Evolutionary conservation across 2,329 filamentous ascomycete genomes (phyloP).

Genomic region (Xenoacremonium recifei): DNA sequence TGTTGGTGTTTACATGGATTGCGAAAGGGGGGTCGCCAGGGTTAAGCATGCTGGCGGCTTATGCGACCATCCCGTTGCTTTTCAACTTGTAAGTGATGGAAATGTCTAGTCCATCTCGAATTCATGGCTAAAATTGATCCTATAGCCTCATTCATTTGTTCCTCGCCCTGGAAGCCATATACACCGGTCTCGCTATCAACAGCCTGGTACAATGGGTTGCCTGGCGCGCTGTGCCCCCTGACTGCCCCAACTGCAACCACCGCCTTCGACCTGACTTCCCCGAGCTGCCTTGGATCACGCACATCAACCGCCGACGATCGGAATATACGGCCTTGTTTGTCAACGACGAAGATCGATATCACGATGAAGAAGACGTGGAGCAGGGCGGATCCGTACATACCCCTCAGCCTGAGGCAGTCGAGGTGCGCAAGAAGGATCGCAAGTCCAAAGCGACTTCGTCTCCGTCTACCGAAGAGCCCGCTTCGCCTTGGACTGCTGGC

Average conservation of each 20-base stretch:
- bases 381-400: slow-evolving; percentile 6
- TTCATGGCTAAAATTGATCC: slow-evolving; percentile 3
- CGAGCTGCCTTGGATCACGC: slow-evolving; percentile 33
- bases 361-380: slow-evolving; percentile 23
- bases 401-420: slow-evolving; percentile 19
- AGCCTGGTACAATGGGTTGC: slow-evolving; percentile 37
- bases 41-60: slow-evolving; percentile 41
- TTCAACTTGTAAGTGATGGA: slow-evolving; percentile 37
- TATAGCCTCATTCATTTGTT: slow-evolving; percentile 38
- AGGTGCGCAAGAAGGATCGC: slow-evolving; percentile 20
- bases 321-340: slow-evolving; percentile 20
- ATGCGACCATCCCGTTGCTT: slow-evolving; percentile 41
- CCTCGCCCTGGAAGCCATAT: slow-evolving; percentile 36
- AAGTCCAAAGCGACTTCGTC: slow-evolving; percentile 21
- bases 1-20: slow-evolving; percentile 42
- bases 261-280: slow-evolving; percentile 38
- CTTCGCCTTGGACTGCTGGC: slow-evolving; percentile 6
- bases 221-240: slow-evolving; percentile 36
- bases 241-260: slow-evolving; percentile 41
- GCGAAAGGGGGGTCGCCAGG: slow-evolving; percentile 23
- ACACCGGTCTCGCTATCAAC: slow-evolving; percentile 39
- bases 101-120: background rate
- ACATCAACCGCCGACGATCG: slow-evolving; percentile 15
- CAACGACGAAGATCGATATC: slow-evolving; percentile 25
- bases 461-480: slow-evolving; percentile 17